phyloP scores from a whole-genome alignment of 768 basidiomycete genomes.

The Holtermanniella nyarrowii region DNA sequence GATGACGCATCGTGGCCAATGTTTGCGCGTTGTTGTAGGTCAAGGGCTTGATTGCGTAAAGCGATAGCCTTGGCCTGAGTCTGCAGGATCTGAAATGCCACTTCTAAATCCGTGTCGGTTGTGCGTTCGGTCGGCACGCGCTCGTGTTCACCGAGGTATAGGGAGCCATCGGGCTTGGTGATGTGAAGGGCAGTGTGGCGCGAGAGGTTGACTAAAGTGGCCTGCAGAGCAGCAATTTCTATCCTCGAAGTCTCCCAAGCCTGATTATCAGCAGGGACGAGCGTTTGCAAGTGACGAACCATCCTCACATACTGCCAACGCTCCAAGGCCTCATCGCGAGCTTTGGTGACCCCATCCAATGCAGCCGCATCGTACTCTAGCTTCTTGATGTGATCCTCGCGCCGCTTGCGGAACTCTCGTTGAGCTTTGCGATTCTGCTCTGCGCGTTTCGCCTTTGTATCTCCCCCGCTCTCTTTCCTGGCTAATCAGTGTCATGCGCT shows the following conservation, averaged over 20 bases:
- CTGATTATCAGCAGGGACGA: background rate
- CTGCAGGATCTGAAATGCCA: background rate
- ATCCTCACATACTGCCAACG: slow-evolving; percentile 14
- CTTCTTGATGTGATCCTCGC: slow-evolving; percentile 48
- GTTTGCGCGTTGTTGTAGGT: too few relatives aligned
- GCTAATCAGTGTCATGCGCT: background rate
- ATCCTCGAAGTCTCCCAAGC: slow-evolving; percentile 10
- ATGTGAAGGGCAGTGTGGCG: background rate
- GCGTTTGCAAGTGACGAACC: slow-evolving; percentile 9
- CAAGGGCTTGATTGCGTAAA: background rate
- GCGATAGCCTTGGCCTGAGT: background rate
- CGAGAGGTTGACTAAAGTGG: slow-evolving; percentile 2
- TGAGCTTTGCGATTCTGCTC: slow-evolving; percentile 94
- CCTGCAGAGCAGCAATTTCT: slow-evolving; percentile 13
- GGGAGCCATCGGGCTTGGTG: background rate
- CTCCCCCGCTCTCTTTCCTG: background rate
- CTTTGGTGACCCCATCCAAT: slow-evolving; percentile 12
- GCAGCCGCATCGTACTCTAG: slow-evolving; percentile 23
- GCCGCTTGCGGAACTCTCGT: slow-evolving; percentile 76
- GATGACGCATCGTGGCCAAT: too few relatives aligned
- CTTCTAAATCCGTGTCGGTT: background rate
- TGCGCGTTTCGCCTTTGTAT: slow-evolving; percentile 53
- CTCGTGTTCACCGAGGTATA: background rate
- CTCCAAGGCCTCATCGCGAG: slow-evolving; percentile 8
- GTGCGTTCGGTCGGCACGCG: background rate